Evolutionary conservation across 2,329 filamentous ascomycete genomes (phyloP).

Genomic region (Calonectria pseudoreteaudii): DNA sequence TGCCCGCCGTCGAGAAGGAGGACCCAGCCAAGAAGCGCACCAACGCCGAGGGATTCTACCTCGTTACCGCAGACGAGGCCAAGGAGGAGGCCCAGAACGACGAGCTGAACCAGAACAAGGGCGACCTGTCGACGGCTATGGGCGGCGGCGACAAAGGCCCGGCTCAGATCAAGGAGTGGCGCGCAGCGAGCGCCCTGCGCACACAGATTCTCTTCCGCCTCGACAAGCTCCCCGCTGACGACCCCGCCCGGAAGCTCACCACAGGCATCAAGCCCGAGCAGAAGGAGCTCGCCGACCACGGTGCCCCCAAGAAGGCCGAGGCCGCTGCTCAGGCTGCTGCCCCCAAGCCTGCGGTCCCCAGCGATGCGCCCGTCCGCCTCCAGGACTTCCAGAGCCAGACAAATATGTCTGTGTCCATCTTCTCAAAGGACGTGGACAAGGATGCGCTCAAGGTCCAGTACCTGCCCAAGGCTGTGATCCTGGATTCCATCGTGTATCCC

Average conservation of each 20-base stretch:
- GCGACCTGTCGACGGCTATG: slow-evolving; percentile 2
- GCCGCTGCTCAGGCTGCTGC: slow-evolving; percentile 3
- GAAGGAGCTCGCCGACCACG: slow-evolving; percentile 43
- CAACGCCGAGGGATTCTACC: slow-evolving; percentile 62
- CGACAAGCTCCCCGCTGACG: slow-evolving; percentile 56
- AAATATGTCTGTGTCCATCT: slow-evolving; percentile 54
- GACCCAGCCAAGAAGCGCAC: slow-evolving; percentile 47
- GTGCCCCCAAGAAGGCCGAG: slow-evolving; percentile 13
- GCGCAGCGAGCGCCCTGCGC: slow-evolving; percentile 59
- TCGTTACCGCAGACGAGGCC: slow-evolving; percentile 48
- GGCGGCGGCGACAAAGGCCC: slow-evolving; percentile 2
- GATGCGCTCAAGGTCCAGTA: slow-evolving; percentile 55
- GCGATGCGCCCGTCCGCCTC: slow-evolving; percentile 41
- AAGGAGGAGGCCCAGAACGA: slow-evolving; percentile 47
- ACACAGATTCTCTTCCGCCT: slow-evolving; percentile 60
- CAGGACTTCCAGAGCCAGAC: slow-evolving; percentile 52
- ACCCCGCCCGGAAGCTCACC: slow-evolving; percentile 60
- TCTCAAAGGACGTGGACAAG: slow-evolving; percentile 56
- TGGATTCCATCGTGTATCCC: slow-evolving; percentile 49
- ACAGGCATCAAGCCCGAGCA: slow-evolving; percentile 46
- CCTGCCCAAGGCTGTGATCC: slow-evolving; percentile 37
- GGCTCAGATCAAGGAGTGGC: slow-evolving; percentile 45
- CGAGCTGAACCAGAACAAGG: slow-evolving; percentile 38
- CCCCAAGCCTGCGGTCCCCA: slow-evolving; percentile 33
- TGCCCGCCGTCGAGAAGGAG: slow-evolving; percentile 45